Percentiles rank a stretch among this genome's conserved stretches.
phyloP scores from a whole-genome alignment of 305 asterid genomes.

The Nicotiana rustica region DNA sequence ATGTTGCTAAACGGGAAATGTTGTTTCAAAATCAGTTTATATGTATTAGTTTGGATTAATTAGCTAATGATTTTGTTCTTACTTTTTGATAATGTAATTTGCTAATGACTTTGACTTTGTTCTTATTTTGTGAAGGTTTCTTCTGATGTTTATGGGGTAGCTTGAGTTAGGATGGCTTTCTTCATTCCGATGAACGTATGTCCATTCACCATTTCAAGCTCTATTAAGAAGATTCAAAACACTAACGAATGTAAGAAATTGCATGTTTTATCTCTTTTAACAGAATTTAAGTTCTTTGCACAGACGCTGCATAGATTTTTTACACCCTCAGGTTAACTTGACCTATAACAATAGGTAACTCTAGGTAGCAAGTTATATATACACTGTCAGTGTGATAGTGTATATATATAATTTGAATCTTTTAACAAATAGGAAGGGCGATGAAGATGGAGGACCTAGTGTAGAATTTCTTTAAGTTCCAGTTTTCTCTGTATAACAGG shows the following conservation, averaged over 20 bases:
- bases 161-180: conserved; percentile 34
- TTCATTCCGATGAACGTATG: conserved; percentile 31
- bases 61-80: neutral
- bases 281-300: too few relatives aligned
- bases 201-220: conserved; percentile 27
- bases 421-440: neutral
- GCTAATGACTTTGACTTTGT: neutral
- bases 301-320: too few relatives aligned
- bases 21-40: conserved; percentile 2
- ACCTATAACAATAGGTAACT: too few relatives aligned
- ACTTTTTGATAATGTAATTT: neutral
- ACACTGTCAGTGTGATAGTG: too few relatives aligned
- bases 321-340: too few relatives aligned
- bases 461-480: neutral
- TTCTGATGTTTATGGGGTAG: conserved; percentile 31
- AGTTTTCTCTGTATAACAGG: neutral
- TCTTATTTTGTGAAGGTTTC: conserved; percentile 23
- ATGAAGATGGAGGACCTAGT: neutral
- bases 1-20: neutral
- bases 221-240: conserved; percentile 7
- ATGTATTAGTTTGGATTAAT: neutral
- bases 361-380: too few relatives aligned
- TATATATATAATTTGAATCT: too few relatives aligned
- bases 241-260: conserved; percentile 5
- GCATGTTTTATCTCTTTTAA: neutral